A percentile compares a stretch with the other conserved stretches of the same genome.
Conservation (phyloP, 495 filamentous ascomycete species). For the Tuber aestivum region DNA sequence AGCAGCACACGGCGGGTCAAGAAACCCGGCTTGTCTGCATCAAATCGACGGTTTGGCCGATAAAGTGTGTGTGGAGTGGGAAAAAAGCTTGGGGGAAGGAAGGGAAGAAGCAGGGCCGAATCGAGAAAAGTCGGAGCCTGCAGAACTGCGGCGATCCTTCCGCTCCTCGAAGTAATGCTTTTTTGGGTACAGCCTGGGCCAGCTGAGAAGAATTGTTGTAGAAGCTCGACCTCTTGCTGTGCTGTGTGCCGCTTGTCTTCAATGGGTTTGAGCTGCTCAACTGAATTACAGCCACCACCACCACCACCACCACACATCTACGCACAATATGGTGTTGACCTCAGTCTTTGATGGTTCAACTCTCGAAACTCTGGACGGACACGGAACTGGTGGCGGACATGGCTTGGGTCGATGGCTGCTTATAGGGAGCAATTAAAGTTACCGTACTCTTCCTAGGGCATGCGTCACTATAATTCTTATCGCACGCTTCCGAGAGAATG, state of each 20-base stretch:
- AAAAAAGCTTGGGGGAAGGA: background rate
- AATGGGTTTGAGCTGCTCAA: background rate
- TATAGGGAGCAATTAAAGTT: background rate
- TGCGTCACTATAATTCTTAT: background rate
- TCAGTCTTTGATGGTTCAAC: background rate
- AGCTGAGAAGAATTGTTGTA: background rate
- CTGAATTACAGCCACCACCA: background rate
- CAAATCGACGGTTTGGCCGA: constrained; percentile 5
- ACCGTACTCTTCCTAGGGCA: background rate
- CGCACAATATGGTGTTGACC: background rate
- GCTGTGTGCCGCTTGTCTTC: background rate
- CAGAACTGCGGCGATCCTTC: constrained; percentile 1
- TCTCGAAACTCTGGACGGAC: background rate
- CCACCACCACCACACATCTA: background rate
- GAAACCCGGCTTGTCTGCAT: background rate
- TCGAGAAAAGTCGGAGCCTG: background rate
- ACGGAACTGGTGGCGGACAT: background rate
- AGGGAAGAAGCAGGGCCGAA: background rate
- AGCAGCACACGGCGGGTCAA: background rate
- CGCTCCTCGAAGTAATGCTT: background rate
- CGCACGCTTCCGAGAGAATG: background rate
- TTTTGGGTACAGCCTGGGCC: background rate
- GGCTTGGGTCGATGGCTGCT: background rate
- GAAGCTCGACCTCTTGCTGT: background rate
- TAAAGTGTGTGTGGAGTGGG: background rate